phyloP scores from a whole-genome alignment of 805 yeast genomes.

The Ascoidea tarda region DNA sequence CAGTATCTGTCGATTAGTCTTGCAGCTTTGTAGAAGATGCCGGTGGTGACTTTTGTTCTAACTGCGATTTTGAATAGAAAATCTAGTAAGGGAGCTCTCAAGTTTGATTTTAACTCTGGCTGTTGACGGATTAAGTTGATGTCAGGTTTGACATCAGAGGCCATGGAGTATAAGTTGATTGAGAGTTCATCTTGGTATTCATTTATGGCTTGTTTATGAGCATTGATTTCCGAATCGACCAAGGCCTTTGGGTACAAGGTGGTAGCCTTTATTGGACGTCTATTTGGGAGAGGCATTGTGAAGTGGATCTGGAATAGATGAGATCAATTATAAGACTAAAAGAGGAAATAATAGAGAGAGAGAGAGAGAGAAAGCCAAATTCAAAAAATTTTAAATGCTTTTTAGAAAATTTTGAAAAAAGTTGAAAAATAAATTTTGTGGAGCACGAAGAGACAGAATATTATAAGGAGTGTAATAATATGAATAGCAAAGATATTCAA shows the following conservation, averaged over 20 bases:
- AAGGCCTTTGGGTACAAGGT: slow-evolving; percentile 29
- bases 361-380: too few species aligned
- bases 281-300: not conserved
- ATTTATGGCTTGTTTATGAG: slow-evolving; percentile 29
- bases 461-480: too few species aligned
- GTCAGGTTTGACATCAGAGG: slow-evolving; percentile 32
- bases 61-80: slow-evolving; percentile 62
- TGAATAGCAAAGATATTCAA: too few species aligned
- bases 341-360: too few species aligned
- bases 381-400: too few species aligned
- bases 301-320: not conserved
- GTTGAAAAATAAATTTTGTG: too few species aligned
- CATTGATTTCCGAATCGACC: slow-evolving; percentile 31
- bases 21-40: slow-evolving; percentile 53
- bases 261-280: not conserved
- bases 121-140: slow-evolving; percentile 65
- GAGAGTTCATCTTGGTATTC: slow-evolving; percentile 43
- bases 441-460: too few species aligned
- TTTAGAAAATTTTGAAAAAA: too few species aligned
- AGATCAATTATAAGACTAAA: too few species aligned
- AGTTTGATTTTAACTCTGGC: slow-evolving; percentile 67
- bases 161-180: slow-evolving; percentile 20
- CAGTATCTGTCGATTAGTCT: slow-evolving; percentile 84
- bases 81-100: slow-evolving; percentile 66
- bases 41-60: slow-evolving; percentile 50